Evolutionary conservation across 2,329 filamentous ascomycete genomes (phyloP), one percentile per base, ranked within the genome.

Genomic region (Xylariomycetidae sp.): DNA sequence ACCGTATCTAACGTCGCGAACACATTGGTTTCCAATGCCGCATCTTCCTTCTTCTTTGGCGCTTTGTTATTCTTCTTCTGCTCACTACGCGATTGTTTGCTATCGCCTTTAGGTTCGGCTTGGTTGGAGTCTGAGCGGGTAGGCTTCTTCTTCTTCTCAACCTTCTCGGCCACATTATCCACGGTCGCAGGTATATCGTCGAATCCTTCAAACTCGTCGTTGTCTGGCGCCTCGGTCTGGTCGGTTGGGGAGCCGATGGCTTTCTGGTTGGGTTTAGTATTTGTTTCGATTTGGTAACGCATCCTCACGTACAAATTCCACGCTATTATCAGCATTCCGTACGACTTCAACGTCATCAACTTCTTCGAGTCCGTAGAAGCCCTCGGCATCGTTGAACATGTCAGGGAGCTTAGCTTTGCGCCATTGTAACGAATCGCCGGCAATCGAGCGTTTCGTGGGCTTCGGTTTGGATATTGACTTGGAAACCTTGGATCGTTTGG

Each of bases 321-420:
- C 60, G 5, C 64, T 70, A 33, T 56, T 54, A 29, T 70, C 63
- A 6, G 78, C 79, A 18, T 82, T 70, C 41, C 73, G 77, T 26
- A 94, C 67, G n/a, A 98, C 72, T 18, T 95, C 85, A 2, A 98
- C 86, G 32, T 86, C 88, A 12, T 94, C 86, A 29, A 97, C 82
- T 51, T 97, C 89, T 52, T 98, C 88, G 2, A 98, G 65, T 0
- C 86, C 88, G 50, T 82, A 94, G 58, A 98, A 96, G 0, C 92
- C 92, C 44, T 94, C 88, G n/a, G 86, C 86, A 62, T 96, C 87
- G 28, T 90, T 80, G 48, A 89, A 70, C 54, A 84, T 80, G 53
- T 89, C 85, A 6, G 87, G 86, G 4, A 92, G 77, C 14, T 77
- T 68, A 9, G 73, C 67, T 25, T 67, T 58, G 48, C 73, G 67